Base-by-base conservation (phyloP, 228 moss, liverwort and hornwort species). In the Sphagnum magellanicum region DNA sequence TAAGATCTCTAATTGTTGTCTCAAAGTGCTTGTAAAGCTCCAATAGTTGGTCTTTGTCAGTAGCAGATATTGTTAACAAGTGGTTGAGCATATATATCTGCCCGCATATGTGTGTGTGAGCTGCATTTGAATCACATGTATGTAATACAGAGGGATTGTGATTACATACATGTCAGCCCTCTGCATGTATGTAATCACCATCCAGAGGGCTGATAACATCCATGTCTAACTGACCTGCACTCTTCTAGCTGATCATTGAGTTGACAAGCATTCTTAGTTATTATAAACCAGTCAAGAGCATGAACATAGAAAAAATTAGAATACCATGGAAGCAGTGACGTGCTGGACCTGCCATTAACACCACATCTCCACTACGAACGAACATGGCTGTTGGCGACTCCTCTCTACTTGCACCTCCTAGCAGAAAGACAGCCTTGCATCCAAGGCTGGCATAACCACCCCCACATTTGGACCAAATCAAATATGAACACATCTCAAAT, bases 301-400 rank as follows among this genome's bases (percentile, higher is more conserved):
- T 53, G 32, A 50, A 69, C 10, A 32, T 5, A 8, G 49, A n/a
- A 58, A 47, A 53, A 16, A 14, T 48, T 5, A 72, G 4, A 0
- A 52, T 84, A 91, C 91, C 98, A 68, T 98, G 98, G 60, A 87
- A 98, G 77, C 94, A 94, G 13, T 73, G 87, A 55, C 98, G 92
- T 8, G 94, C 90, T 70, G 94, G 73, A 71, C 90, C 94, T 61
- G 92, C 89, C 90, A 98, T 94, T 63, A 98, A 92, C 72, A 98
- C 92, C 8, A 89, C 98, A 83, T 98, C 98, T 62, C 98, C 98
- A 74, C 98, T 98, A 55, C 98, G 89, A 53, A 98, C 77, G 61
- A 90, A 98, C 92, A 98, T 94, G 60, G 98, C 94, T 14, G 79
- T 67, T 63, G 98, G 98, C 75, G 83, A 52, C 51, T 89, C 87